Evolutionary conservation across 106 monocot genomes (phyloP), one percentile per base, ranked within the genome.

Genomic region (Dactylorhiza incarnata): DNA sequence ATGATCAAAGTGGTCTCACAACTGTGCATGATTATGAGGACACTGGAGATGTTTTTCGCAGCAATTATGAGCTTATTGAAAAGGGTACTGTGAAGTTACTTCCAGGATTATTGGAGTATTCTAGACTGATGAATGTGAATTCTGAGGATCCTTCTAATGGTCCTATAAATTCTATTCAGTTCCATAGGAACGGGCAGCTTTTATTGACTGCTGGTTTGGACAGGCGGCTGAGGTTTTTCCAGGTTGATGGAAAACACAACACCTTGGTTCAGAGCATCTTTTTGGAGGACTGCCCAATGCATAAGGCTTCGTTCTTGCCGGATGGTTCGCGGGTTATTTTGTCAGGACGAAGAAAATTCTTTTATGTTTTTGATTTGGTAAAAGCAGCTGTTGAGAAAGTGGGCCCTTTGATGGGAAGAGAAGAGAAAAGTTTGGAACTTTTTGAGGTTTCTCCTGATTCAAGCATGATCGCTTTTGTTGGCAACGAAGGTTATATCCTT

Each of bases 391-490:
- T 87, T 7, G 91, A 89, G 59, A 93, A 87, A 78, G 79, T 94
- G 2, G 91, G 93, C 48, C 96, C 93, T 0, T 81, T 93, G 74
- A 83, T 76, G 0, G 96, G 96, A 3, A 48, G 96, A 66, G 91
- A 93, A 43, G 96, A 97, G 87, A 96, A 87, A 78, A 93, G 93
- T 37, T 51, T 93, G 2, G 96, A 97, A 53, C 10, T 17, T 1
- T 97, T 97, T 80, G 96, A 97, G 71, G 82, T 93, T 22, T 97
- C 93, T 9, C 89, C 93, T 7, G 93, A 97, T 85, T 91, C 91
- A n/a, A 93, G 76, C 49, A 91, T 84, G 10, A 82, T 97, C 61
- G 96, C 93, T 11, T 93, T 97, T 50, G 74, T 87, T 26, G 93
- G 96, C 8, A 89, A 91, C 72, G 96, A 91, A 46, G 93, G 93